Conservation (phyloP, 192 early-diverging fungal genomes). For the Podila verticillata region DNA sequence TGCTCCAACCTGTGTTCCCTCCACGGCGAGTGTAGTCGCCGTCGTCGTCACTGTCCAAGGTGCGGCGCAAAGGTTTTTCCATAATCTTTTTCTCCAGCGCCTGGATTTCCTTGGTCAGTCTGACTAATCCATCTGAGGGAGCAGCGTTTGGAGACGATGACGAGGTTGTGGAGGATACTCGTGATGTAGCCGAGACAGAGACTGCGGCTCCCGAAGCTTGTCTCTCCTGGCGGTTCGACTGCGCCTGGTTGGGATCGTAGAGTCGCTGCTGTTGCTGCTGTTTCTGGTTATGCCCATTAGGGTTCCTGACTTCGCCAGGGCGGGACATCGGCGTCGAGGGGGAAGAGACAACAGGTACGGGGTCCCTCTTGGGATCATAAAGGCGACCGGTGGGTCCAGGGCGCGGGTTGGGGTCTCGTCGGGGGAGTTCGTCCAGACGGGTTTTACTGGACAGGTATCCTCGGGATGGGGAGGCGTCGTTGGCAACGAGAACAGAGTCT, state of each 20-base stretch:
- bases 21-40: slow-evolving; percentile 12
- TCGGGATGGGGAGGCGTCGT: not conserved
- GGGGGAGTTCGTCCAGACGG: slow-evolving; percentile 15
- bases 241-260: slow-evolving; percentile 37
- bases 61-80: slow-evolving; percentile 40
- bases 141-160: slow-evolving; percentile 5
- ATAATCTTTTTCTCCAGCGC: slow-evolving; percentile 44
- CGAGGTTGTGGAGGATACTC: not conserved
- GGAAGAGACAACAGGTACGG: slow-evolving; percentile 33
- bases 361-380: slow-evolving; percentile 44
- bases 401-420: slow-evolving; percentile 12
- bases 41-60: slow-evolving; percentile 37
- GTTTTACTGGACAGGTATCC: slow-evolving; percentile 15
- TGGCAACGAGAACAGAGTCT: not conserved
- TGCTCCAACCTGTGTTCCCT: slow-evolving; percentile 23
- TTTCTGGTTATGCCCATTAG: not conserved
- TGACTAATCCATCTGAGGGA: slow-evolving; percentile 19
- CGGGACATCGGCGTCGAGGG: not conserved
- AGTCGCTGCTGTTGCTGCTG: slow-evolving; percentile 19
- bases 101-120: slow-evolving; percentile 49
- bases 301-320: slow-evolving; percentile 16
- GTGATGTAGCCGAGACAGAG: slow-evolving; percentile 2
- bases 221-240: not conserved
- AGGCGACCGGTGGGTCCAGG: slow-evolving; percentile 14
- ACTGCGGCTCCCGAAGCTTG: slow-evolving; percentile 18